Conservation (phyloP, 2,329 filamentous ascomycete genomes). For the Curvularia sp. region DNA sequence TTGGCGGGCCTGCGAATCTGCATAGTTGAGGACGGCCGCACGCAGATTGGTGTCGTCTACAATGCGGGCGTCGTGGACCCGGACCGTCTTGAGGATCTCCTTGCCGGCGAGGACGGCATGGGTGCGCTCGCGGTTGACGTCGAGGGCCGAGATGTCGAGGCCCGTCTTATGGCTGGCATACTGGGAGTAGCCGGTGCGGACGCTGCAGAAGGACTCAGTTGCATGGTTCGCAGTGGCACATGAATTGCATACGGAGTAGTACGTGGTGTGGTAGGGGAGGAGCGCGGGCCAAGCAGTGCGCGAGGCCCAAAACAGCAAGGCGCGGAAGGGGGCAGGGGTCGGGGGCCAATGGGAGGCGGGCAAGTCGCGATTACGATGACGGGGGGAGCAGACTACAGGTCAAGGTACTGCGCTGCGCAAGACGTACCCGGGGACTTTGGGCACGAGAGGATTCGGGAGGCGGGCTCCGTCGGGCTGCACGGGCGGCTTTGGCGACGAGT, state of each 20-base stretch:
- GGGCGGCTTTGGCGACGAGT: conserved; percentile 61
- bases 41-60: conserved; percentile 70
- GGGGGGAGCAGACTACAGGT: no score
- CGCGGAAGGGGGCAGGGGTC: not conserved
- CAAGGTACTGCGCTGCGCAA: no score
- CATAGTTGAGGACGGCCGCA: conserved; percentile 65
- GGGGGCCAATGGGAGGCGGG: conserved; percentile 10
- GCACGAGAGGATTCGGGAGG: conserved; percentile 47
- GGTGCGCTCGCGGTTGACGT: conserved; percentile 68
- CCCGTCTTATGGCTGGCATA: conserved; percentile 69
- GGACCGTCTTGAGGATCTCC: conserved; percentile 70
- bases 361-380: not conserved
- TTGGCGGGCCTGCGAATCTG: conserved; percentile 58
- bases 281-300: conserved; percentile 3
- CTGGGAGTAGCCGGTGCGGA: conserved; percentile 58
- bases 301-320: conserved; percentile 1
- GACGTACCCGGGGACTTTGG: conserved; percentile 47
- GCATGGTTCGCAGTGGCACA: not conserved
- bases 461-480: conserved; percentile 53
- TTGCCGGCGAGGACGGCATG: conserved; percentile 70
- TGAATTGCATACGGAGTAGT: no score
- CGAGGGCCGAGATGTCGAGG: conserved; percentile 67
- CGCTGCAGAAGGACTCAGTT: conserved; percentile 26
- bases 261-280: conserved; percentile 13
- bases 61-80: conserved; percentile 63